Evolutionary conservation across 306 rosid genomes (phyloP).

Genomic region (Hippophae gyantsensis): DNA sequence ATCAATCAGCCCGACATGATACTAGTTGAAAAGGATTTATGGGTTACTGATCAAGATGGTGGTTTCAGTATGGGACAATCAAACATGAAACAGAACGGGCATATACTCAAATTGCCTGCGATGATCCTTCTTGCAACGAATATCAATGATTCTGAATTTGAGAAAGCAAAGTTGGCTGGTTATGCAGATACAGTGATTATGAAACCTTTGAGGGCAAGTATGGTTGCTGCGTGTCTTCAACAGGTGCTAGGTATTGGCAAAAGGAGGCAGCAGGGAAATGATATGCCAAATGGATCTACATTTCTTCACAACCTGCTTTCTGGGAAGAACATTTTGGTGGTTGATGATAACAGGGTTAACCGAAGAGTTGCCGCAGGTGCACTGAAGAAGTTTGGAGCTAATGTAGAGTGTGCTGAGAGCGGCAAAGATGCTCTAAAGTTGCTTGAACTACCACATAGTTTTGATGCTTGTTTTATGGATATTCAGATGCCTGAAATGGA

Average conservation of each 20-base stretch:
- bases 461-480: conserved; percentile 99
- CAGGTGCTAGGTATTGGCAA: conserved; percentile 77
- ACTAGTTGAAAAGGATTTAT: conserved; percentile 78
- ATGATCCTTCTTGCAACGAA: conserved; percentile 84
- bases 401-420: conserved; percentile 72
- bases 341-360: conserved; percentile 83
- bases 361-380: conserved; percentile 98
- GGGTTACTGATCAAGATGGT: conserved; percentile 65
- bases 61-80: conserved; percentile 33
- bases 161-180: conserved; percentile 63
- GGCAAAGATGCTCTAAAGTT: conserved; percentile 76
- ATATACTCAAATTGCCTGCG: conserved; percentile 47
- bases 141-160: conserved; percentile 48
- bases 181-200: conserved; percentile 85
- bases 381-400: conserved; percentile 77
- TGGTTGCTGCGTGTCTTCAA: conserved; percentile 98
- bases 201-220: conserved; percentile 93
- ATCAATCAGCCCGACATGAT: conserved; percentile 57
- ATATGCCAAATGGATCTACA: conserved; percentile 47
- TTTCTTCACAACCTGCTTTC: conserved; percentile 55
- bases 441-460: conserved; percentile 76
- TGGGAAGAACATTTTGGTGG: conserved; percentile 81
- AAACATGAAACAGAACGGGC: conserved; percentile 70
- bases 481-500: conserved; percentile 99
- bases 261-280: conserved; percentile 57